These are phyloP conservation scores for Ogataea neopini DNA, from an alignment of 805 yeast genomes.

Conservation along the genomic window DNA sequence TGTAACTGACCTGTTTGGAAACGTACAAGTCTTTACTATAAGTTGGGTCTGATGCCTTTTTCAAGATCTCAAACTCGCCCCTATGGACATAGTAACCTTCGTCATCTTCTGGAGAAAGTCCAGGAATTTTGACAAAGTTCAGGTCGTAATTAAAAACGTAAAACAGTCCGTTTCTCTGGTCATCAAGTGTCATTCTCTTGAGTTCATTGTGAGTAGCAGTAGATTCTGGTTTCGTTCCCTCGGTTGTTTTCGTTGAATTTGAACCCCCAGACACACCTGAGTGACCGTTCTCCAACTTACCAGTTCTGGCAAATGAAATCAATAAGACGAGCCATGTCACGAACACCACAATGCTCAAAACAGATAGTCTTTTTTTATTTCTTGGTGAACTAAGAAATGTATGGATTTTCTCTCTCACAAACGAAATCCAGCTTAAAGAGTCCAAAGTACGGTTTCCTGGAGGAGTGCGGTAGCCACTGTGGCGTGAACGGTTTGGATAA, in stretches of 20 bases:
- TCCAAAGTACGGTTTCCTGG: not conserved
- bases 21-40: slow-evolving; percentile 36
- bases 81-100: slow-evolving; percentile 43
- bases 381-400: slow-evolving; percentile 21
- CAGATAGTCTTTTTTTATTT: slow-evolving; percentile 16
- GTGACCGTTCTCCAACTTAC: slow-evolving; percentile 19
- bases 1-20: slow-evolving; percentile 39
- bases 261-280: not conserved
- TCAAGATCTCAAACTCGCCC: slow-evolving; percentile 19
- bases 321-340: slow-evolving; percentile 31
- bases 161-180: slow-evolving; percentile 32
- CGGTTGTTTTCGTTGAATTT: slow-evolving; percentile 1
- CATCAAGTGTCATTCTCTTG: slow-evolving; percentile 29
- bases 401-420: slow-evolving; percentile 13
- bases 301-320: slow-evolving; percentile 25
- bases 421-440: not conserved
- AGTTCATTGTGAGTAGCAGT: slow-evolving; percentile 2
- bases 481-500: slow-evolving; percentile 7
- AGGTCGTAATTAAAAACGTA: slow-evolving; percentile 27
- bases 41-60: slow-evolving; percentile 31
- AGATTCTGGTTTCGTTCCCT: not conserved
- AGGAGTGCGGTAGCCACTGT: not conserved
- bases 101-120: slow-evolving; percentile 37
- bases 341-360: slow-evolving; percentile 20
- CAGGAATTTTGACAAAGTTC: slow-evolving; percentile 30